A percentile compares a stretch with the other conserved stretches of the same genome.
Conservation (phyloP, 306 rosid genomes). For the Neltuma alba region DNA sequence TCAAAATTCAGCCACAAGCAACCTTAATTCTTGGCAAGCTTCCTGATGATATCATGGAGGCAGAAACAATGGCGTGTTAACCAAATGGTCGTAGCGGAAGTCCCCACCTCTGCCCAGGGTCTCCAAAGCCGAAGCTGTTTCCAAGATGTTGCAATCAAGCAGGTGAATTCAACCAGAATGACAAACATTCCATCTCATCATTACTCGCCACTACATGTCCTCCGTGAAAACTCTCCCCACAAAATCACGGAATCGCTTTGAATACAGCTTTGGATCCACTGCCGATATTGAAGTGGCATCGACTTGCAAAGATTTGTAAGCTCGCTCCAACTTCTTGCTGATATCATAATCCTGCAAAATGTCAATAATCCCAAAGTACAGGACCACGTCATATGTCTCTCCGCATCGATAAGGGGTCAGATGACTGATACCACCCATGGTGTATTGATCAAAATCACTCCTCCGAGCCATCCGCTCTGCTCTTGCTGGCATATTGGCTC, state of each 20-base stretch:
- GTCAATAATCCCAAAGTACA: conserved; percentile 95
- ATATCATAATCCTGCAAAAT: conserved; percentile 96
- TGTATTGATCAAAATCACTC: conserved; percentile 91
- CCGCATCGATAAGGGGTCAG: conserved; percentile 79
- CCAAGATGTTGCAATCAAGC: conserved; percentile 24
- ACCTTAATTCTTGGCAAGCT: conserved; percentile 32
- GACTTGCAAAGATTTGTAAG: conserved; percentile 92
- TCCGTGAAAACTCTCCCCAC: conserved; percentile 81
- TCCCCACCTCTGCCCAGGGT: conserved; percentile 11
- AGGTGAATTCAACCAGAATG: conserved; percentile 3
- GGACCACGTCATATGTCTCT: conserved; percentile 78
- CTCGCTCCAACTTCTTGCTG: conserved; percentile 95
- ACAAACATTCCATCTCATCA: conserved; percentile 10
- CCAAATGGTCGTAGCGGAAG: conserved; percentile 8
- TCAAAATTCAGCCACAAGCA: conserved; percentile 62
- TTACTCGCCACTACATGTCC: conserved; percentile 60
- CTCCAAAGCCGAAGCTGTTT: conserved; percentile 27
- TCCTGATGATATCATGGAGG: conserved; percentile 6
- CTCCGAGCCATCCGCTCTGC: conserved; percentile 84
- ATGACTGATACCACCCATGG: conserved; percentile 73
- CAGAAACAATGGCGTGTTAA: conserved; percentile 28
- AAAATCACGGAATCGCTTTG: conserved; percentile 88
- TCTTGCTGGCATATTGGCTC: conserved; percentile 99
- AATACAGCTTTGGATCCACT: conserved; percentile 96
- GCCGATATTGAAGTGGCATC: conserved; percentile 91